A percentile compares a stretch with the other conserved stretches of the same genome.
Evolutionary conservation across 306 rosid genomes (phyloP).

Genomic region (Ziziphus jujuba): DNA sequence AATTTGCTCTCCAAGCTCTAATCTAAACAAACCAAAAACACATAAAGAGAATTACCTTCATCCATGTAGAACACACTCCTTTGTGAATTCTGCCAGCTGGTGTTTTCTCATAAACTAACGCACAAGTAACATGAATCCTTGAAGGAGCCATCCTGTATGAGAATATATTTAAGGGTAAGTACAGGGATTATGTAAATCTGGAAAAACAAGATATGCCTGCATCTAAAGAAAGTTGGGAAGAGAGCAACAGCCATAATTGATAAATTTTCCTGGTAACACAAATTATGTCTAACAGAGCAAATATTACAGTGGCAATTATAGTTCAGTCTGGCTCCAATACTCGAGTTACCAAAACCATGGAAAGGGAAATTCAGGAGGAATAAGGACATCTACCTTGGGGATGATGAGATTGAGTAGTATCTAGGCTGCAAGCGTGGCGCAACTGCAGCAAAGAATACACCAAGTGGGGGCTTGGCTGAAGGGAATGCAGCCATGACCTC

Average conservation of each 20-base stretch:
- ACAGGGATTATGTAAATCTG: background rate
- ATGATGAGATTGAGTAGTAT: constrained; percentile 94
- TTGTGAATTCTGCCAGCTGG: constrained; percentile 80
- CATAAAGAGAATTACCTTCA: constrained; percentile 63
- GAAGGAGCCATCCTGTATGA: constrained; percentile 70
- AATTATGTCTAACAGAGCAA: background rate
- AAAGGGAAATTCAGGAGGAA: background rate
- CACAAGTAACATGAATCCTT: constrained; percentile 95
- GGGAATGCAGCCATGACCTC: constrained; percentile 90
- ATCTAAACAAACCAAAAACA: background rate
- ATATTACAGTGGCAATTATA: background rate
- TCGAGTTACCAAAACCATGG: background rate
- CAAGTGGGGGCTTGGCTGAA: constrained; percentile 89
- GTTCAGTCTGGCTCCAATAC: background rate
- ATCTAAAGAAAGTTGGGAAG: too few species aligned
- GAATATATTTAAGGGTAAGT: constrained; percentile 17
- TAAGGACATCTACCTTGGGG: constrained; percentile 60
- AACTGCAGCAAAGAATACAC: constrained; percentile 89
- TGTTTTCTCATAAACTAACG: constrained; percentile 76
- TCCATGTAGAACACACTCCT: constrained; percentile 98
- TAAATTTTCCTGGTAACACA: background rate
- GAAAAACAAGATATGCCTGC: background rate
- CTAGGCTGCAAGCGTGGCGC: constrained; percentile 95
- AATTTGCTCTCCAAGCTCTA: background rate
- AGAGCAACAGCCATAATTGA: too few species aligned